phyloP scores from a whole-genome alignment of 2,329 filamentous ascomycete genomes.

The Chaetomium olivaceum region DNA sequence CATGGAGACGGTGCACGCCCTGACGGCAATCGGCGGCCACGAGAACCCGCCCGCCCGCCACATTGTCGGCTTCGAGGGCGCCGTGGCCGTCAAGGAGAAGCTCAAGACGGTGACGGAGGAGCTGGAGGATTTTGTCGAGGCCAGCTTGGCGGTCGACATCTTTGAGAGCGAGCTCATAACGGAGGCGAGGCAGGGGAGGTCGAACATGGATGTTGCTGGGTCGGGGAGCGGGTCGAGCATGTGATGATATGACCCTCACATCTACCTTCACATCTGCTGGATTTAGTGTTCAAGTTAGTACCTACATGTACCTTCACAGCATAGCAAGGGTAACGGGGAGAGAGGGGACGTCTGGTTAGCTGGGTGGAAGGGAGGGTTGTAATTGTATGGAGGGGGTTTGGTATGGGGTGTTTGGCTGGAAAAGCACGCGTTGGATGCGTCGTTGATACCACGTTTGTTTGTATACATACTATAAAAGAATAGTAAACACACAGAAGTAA shows the following conservation, averaged over 20 bases:
- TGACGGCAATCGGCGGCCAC: conserved; percentile 90
- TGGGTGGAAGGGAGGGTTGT: neutral
- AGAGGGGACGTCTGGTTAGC: neutral
- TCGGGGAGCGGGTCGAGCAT: neutral
- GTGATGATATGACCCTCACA: neutral
- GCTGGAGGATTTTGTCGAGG: conserved; percentile 91
- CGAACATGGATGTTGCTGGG: conserved; percentile 12
- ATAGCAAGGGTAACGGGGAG: neutral
- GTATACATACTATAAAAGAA: neutral
- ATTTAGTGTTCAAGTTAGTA: neutral
- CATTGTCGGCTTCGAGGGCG: conserved; percentile 89
- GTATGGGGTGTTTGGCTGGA: neutral
- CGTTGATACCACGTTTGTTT: conserved; percentile 5
- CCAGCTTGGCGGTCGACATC: conserved; percentile 82
- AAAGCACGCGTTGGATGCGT: neutral
- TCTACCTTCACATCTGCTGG: neutral
- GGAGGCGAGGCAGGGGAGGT: conserved; percentile 48
- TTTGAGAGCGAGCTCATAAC: conserved; percentile 57
- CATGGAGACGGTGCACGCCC: conserved; percentile 84
- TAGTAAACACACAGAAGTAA: neutral
- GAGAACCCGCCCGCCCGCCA: conserved; percentile 93
- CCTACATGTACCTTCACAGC: neutral
- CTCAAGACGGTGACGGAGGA: conserved; percentile 95
- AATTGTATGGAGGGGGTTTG: neutral
- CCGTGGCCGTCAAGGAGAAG: conserved; percentile 89